Base-by-base conservation (phyloP, 179 eudicot genomes). In the Heliamphora pulchella region DNA sequence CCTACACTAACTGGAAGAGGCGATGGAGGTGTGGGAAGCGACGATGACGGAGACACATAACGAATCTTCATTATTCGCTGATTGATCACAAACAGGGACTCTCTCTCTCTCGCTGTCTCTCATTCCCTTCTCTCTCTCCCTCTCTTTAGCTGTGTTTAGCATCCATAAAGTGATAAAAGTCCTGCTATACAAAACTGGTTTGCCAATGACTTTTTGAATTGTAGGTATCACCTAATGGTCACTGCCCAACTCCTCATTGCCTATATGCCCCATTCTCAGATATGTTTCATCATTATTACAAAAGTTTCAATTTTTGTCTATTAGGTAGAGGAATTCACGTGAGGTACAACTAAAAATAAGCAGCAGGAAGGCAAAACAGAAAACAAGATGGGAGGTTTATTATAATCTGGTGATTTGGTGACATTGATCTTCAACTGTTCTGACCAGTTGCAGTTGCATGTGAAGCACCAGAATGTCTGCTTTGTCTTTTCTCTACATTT, bases 1-100 rank as follows among this genome's bases (percentile, higher is more conserved):
- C 83, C 83, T 8, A 81, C 67, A 22, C 83, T 81, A 11, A 81
- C 55, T 18, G 83, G 82, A 8, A 80, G 70, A 46, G 82, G 80
- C 14, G 80, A 76, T 18, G 83, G 68, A 13, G 83, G 75, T 51
- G 83, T 63, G 8, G 83, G 83, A 44, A 80, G 79, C 43, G 83
- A 76, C 14, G 83, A 81, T 13, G 80, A 54, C 11, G 83, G 75
- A 14, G 83, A 65, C 76, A 54, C 75, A 54, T 71, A 71, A 17
- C 70, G 71, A 59, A 53, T 54, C 63, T 51, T 61, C 80, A 77
- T 70, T 58, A 69, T 48, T 46, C 41, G 43, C 14, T 5, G 51
- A 43, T 50, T 62, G 3, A 66, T 8, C 74, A 47, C 8, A 51
- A 2, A 69, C 46, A 44, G 20, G 5, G 8, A 41, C 74, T 47